Evolutionary conservation across 225 moss, liverwort and hornwort species (phyloP).

Genomic region (Antitrichia curtipendula): DNA sequence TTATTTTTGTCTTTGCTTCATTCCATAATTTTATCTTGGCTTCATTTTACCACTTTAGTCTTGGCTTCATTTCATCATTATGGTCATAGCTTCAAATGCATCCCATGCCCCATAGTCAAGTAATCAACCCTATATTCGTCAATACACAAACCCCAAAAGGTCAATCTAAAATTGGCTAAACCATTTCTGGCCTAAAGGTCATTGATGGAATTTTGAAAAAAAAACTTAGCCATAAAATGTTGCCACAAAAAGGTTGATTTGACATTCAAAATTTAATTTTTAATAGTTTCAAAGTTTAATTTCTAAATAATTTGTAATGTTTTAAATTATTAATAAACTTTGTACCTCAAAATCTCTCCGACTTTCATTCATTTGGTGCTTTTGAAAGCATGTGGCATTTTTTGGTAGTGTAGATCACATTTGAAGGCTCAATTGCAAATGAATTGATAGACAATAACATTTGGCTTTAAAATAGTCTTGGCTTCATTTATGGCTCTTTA

Average conservation of each 20-base stretch:
- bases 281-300: too few relatives aligned
- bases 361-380: neutral
- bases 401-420: neutral
- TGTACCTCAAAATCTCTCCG: neutral
- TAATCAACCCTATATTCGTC: neutral
- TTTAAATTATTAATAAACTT: neutral
- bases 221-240: accelerated
- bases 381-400: neutral
- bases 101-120: neutral
- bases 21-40: neutral
- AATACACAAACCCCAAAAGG: neutral
- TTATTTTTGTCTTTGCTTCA: neutral
- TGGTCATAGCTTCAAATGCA: neutral
- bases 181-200: accelerated
- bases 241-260: neutral
- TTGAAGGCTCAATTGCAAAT: neutral
- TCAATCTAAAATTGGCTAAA: neutral
- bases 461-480: neutral
- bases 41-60: too few relatives aligned
- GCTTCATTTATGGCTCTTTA: neutral
- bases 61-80: neutral
- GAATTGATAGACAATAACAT: neutral
- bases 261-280: neutral
- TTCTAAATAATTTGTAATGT: neutral
- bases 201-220: neutral